Evolutionary conservation across 306 rosid genomes (phyloP).

Genomic region (Pyrus bretschneideri): DNA sequence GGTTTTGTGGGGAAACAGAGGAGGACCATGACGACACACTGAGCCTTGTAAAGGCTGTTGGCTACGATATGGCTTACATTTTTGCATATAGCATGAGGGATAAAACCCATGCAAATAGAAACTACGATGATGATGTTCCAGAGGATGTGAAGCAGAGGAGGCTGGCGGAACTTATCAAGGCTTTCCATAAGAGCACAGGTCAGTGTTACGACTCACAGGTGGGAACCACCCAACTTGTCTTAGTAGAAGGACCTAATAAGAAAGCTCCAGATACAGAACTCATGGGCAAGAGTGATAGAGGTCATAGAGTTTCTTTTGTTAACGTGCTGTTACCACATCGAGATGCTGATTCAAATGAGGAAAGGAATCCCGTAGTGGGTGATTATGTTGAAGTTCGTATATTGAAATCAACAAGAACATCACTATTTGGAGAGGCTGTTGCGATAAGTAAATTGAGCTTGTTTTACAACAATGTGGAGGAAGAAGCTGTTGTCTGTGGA

Average conservation of each 20-base stretch:
- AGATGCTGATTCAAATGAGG: constrained; percentile 37
- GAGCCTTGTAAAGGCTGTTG: constrained; percentile 61
- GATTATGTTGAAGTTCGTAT: constrained; percentile 84
- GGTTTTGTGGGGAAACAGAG: constrained; percentile 94
- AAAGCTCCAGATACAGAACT: constrained; percentile 86
- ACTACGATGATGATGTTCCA: constrained; percentile 76
- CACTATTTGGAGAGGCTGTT: constrained; percentile 73
- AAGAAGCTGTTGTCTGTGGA: constrained; percentile 54
- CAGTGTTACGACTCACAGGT: constrained; percentile 69
- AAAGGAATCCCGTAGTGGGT: constrained; percentile 62
- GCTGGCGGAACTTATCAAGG: constrained; percentile 73
- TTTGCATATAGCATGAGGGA: constrained; percentile 99
- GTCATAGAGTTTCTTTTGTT: constrained; percentile 67
- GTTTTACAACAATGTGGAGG: constrained; percentile 38
- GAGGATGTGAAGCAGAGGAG: constrained; percentile 91
- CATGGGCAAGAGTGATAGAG: constrained; percentile 91
- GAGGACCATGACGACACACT: constrained; percentile 75
- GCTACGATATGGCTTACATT: constrained; percentile 95
- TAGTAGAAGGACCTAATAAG: constrained; percentile 90
- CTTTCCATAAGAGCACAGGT: constrained; percentile 86
- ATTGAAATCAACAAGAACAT: constrained; percentile 75
- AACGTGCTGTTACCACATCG: constrained; percentile 51
- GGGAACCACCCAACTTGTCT: constrained; percentile 77
- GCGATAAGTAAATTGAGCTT: constrained; percentile 67
- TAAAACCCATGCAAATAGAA: constrained; percentile 94